Percentiles rank a stretch among this genome's conserved stretches.
Evolutionary conservation across 768 basidiomycete genomes (phyloP).

Genomic region (Cystofilobasidium macerans): DNA sequence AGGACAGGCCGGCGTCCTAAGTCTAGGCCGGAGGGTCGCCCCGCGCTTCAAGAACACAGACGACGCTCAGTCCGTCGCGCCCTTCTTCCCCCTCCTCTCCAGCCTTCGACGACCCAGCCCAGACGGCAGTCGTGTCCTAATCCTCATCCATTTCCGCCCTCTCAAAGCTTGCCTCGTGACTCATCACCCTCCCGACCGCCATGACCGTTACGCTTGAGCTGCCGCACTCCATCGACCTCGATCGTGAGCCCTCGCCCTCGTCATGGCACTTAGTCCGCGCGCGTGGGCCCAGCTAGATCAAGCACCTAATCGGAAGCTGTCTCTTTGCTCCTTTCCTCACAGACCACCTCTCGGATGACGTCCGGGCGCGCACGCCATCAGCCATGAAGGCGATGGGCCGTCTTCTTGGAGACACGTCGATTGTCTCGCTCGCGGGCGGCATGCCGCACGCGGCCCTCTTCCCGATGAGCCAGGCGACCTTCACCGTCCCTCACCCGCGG

Average conservation of each 20-base stretch:
- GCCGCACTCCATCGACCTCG: constrained; percentile 6
- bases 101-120: no score
- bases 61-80: no score
- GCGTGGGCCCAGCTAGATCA: no score
- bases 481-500: constrained; percentile 29
- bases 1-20: no score
- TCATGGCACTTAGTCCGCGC: not conserved
- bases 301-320: not conserved
- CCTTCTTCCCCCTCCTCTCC: no score
- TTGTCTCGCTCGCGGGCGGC: constrained; percentile 22
- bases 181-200: not conserved
- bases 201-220: not conserved
- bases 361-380: constrained; percentile 2
- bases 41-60: no score
- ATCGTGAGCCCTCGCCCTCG: not conserved
- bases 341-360: constrained; percentile 7
- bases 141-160: no score
- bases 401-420: not conserved
- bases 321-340: not conserved
- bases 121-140: no score
- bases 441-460: constrained; percentile 29
- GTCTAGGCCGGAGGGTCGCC: no score
- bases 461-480: constrained; percentile 31
- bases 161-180: not conserved
- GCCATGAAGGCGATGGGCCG: constrained; percentile 11